Conservation (phyloP, 805 yeast genomes). For the Ogataea ganodermae region DNA sequence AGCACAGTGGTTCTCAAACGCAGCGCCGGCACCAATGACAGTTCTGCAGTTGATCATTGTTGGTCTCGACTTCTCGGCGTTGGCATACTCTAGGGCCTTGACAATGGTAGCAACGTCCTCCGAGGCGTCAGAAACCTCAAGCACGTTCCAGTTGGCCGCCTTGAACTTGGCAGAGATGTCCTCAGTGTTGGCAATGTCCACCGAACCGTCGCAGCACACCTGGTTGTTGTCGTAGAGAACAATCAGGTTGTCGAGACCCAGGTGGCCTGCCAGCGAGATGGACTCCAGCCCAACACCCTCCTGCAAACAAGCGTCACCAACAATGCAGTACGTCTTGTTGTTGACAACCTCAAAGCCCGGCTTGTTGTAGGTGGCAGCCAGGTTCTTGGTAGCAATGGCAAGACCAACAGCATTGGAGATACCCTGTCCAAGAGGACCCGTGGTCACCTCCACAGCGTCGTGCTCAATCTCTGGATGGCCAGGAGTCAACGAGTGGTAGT, state of each 20-base stretch:
- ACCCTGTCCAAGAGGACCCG: slow-evolving; percentile 99
- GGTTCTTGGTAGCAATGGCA: slow-evolving; percentile 89
- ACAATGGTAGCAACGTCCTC: slow-evolving; percentile 77
- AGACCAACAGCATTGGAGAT: slow-evolving; percentile 93
- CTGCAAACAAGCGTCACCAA: slow-evolving; percentile 98
- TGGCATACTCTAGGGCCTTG: slow-evolving; percentile 51
- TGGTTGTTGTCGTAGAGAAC: slow-evolving; percentile 96
- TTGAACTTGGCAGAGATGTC: slow-evolving; percentile 83
- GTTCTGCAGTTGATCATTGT: slow-evolving; percentile 87
- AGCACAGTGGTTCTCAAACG: slow-evolving; percentile 78
- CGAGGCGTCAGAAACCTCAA: slow-evolving; percentile 70
- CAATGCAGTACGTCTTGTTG: slow-evolving; percentile 73
- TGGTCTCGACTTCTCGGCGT: slow-evolving; percentile 48
- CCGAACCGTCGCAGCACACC: slow-evolving; percentile 94
- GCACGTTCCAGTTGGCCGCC: slow-evolving; percentile 92
- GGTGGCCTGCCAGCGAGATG: slow-evolving; percentile 92
- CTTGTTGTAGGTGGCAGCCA: slow-evolving; percentile 92
- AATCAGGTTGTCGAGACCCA: slow-evolving; percentile 87
- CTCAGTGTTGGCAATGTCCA: slow-evolving; percentile 89
- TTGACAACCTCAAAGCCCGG: slow-evolving; percentile 74
- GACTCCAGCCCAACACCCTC: slow-evolving; percentile 98
- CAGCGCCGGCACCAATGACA: slow-evolving; percentile 91
- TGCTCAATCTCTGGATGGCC: slow-evolving; percentile 96
- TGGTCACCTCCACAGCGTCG: slow-evolving; percentile 95
- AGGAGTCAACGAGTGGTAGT: slow-evolving; percentile 85